Conservation (phyloP, 2,329 filamentous ascomycete genomes). For the Aureobasidium sp. region DNA sequence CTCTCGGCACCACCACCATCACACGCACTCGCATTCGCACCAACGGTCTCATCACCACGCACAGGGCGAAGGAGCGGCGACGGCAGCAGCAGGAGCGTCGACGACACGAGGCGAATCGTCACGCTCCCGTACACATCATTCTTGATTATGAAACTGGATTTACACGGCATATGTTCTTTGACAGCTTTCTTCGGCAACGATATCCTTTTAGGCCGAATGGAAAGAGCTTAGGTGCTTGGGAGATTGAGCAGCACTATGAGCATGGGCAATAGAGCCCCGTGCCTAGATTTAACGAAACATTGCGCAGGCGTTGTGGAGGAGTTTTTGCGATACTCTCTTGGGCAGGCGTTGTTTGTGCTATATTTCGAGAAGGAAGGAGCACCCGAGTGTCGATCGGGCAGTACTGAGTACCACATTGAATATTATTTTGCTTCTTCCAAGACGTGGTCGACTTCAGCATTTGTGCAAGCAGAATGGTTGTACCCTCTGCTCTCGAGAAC, state of each 20-base stretch:
- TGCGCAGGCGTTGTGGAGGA: constrained; percentile 13
- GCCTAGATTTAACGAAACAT: constrained; percentile 14
- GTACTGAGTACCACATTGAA: background rate
- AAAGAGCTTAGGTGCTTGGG: background rate
- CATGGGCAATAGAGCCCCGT: background rate
- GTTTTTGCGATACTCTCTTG: background rate
- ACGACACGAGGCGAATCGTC: background rate
- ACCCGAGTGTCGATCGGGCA: background rate
- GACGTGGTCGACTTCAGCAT: background rate
- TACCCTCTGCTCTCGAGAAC: background rate
- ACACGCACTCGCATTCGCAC: constrained; percentile 13
- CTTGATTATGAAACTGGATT: constrained; percentile 13
- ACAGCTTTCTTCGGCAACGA: constrained; percentile 6
- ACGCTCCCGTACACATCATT: background rate
- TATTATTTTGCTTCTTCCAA: background rate
- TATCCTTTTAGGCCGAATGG: constrained; percentile 8
- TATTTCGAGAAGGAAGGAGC: background rate
- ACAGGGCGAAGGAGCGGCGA: background rate
- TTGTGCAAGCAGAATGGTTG: background rate
- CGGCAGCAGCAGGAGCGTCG: background rate
- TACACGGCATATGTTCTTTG: constrained; percentile 6
- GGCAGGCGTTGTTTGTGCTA: background rate
- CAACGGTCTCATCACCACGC: background rate
- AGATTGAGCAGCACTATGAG: constrained; percentile 1
- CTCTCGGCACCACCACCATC: constrained; percentile 17